Percentiles rank a stretch among this genome's conserved stretches.
Evolutionary conservation across 805 yeast species (phyloP).

Genomic region (Candida ficus): DNA sequence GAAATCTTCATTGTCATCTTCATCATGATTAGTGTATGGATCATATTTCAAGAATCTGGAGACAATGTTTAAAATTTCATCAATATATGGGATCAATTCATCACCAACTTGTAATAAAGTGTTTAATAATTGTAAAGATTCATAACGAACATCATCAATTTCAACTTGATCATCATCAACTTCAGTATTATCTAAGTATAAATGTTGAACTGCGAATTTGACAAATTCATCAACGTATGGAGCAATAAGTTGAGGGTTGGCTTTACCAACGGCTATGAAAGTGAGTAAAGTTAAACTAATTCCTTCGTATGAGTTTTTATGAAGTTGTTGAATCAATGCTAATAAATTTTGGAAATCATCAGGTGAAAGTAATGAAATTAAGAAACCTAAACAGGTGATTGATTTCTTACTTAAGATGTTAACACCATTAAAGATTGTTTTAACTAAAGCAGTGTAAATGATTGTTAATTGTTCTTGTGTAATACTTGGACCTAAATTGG

Average conservation of each 20-base stretch:
- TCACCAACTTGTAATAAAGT: conserved; percentile 37
- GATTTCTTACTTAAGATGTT: conserved; percentile 49
- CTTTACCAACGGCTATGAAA: conserved; percentile 23
- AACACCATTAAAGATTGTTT: conserved; percentile 33
- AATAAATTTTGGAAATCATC: conserved; percentile 23
- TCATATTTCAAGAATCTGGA: conserved; percentile 36
- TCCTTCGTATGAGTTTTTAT: conserved; percentile 18
- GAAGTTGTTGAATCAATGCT: conserved; percentile 16
- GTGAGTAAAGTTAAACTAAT: conserved; percentile 17
- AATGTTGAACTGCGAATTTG: conserved; percentile 18
- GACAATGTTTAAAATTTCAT: conserved; percentile 26
- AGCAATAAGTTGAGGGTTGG: conserved; percentile 24
- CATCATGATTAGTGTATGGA: conserved; percentile 37
- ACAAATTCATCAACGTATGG: conserved; percentile 19
- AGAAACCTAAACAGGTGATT: conserved; percentile 41
- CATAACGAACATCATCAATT: conserved; percentile 45
- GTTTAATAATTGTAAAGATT: conserved; percentile 37
- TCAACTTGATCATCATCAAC: conserved; percentile 36
- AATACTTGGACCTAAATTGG: conserved; percentile 41
- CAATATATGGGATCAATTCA: conserved; percentile 24
- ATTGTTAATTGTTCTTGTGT: conserved; percentile 29
- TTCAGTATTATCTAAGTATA: conserved; percentile 26
- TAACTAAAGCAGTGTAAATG: conserved; percentile 28
- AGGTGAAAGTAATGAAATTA: conserved; percentile 28
- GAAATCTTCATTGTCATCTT: conserved; percentile 30